These are phyloP conservation scores for Aspergillus tanneri DNA, from an alignment of 2,329 filamentous ascomycete species.

Conservation along the genomic window DNA sequence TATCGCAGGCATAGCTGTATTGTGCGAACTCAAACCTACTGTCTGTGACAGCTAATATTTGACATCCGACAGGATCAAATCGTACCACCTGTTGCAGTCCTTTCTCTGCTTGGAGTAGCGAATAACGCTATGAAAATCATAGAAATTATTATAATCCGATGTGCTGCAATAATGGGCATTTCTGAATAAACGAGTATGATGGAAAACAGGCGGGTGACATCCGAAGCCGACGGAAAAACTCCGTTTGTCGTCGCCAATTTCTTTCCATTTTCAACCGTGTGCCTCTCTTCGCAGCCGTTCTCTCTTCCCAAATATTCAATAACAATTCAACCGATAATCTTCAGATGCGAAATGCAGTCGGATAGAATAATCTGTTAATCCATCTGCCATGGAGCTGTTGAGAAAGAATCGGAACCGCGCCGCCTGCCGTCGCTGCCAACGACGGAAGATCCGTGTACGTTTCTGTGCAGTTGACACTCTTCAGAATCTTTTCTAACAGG, in stretches of 20 bases:
- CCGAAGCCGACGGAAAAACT: not conserved
- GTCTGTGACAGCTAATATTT: no score
- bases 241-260: not conserved
- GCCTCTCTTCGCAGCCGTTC: not conserved
- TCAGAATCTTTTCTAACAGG: slow-evolving; percentile 8
- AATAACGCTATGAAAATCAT: no score
- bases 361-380: not conserved
- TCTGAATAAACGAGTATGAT: no score
- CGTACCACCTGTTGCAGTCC: no score
- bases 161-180: no score
- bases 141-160: no score
- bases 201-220: not conserved
- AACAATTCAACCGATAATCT: not conserved
- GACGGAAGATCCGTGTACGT: slow-evolving; percentile 51
- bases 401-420: slow-evolving; percentile 33
- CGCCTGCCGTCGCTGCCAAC: slow-evolving; percentile 45
- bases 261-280: not conserved
- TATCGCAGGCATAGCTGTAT: no score
- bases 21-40: no score
- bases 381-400: slow-evolving; percentile 28
- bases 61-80: no score
- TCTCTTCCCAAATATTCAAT: not conserved
- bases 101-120: no score
- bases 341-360: not conserved
- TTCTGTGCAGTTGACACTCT: not conserved